Evolutionary conservation across 331 rosid genomes (phyloP).

Genomic region (Dryas integrifolia): DNA sequence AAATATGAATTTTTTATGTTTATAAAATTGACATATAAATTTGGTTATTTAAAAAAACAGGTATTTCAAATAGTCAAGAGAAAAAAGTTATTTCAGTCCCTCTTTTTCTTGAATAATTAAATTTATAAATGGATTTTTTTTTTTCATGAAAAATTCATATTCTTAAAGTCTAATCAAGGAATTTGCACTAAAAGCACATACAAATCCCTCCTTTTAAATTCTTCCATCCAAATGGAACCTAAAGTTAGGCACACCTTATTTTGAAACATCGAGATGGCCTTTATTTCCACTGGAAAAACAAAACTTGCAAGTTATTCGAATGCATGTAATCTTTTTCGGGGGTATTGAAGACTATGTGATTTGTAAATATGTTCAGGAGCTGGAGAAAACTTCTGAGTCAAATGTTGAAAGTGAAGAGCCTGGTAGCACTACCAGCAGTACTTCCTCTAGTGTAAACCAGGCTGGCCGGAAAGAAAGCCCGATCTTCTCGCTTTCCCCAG

Average conservation of each 20-base stretch:
- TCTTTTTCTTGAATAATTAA: no score
- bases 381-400: constrained; percentile 25
- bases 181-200: no score
- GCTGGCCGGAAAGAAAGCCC: constrained; percentile 45
- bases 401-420: constrained; percentile 43
- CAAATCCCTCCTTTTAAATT: neutral
- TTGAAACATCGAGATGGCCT: neutral
- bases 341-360: neutral
- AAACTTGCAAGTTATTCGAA: neutral
- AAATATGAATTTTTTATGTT: neutral
- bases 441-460: constrained; percentile 47
- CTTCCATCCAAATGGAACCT: no score
- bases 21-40: neutral
- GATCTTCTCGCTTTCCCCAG: constrained; percentile 38
- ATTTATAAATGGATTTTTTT: neutral
- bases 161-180: no score
- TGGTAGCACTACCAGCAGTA: constrained; percentile 41
- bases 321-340: neutral
- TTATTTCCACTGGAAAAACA: neutral
- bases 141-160: no score
- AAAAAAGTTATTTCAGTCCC: neutral
- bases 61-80: neutral
- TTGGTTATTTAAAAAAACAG: neutral
- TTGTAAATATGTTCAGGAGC: constrained; percentile 33
- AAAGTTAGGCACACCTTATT: neutral